A percentile compares a stretch with the other conserved stretches of the same genome.
Evolutionary conservation across 2,329 filamentous ascomycete species (phyloP).

Genomic region (Acrodontium crateriforme): DNA sequence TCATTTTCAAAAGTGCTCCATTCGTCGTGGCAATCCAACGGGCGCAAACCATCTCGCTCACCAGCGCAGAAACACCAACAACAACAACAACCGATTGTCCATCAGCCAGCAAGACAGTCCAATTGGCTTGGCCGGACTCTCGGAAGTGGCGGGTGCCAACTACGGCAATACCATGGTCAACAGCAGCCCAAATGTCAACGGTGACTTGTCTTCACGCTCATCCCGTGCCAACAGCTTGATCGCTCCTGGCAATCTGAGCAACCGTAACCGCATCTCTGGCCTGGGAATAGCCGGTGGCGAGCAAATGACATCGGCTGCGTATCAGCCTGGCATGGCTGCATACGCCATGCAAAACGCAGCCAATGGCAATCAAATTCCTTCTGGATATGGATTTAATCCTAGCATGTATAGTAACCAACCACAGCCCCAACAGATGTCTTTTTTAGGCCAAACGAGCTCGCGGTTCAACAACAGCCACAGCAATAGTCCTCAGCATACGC

Average conservation of each 20-base stretch:
- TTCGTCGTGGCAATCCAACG: constrained; percentile 87
- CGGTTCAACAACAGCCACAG: constrained; percentile 23
- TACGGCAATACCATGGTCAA: constrained; percentile 16
- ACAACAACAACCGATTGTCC: constrained; percentile 27
- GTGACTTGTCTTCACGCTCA: constrained; percentile 32
- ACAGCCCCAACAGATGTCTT: constrained; percentile 22
- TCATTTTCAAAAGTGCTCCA: constrained; percentile 98
- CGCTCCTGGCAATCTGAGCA: constrained; percentile 23
- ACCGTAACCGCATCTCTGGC: constrained; percentile 20
- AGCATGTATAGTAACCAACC: no score
- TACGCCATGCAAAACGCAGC: constrained; percentile 21
- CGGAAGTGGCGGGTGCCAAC: constrained; percentile 18
- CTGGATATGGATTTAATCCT: constrained; percentile 19
- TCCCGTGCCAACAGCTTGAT: constrained; percentile 37
- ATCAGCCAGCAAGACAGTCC: constrained; percentile 23
- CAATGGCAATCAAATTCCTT: constrained; percentile 16
- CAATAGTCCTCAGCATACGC: constrained; percentile 17
- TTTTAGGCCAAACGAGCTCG: constrained; percentile 25
- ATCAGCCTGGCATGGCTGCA: constrained; percentile 18
- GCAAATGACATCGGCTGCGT: constrained; percentile 17
- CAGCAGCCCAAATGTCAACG: constrained; percentile 23
- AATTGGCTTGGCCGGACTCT: constrained; percentile 22
- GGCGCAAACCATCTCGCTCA: constrained; percentile 90
- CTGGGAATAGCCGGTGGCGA: constrained; percentile 18
- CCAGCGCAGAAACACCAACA: constrained; percentile 31